phyloP scores from a whole-genome alignment of 768 basidiomycete species.

The Tricholoma sp. region DNA sequence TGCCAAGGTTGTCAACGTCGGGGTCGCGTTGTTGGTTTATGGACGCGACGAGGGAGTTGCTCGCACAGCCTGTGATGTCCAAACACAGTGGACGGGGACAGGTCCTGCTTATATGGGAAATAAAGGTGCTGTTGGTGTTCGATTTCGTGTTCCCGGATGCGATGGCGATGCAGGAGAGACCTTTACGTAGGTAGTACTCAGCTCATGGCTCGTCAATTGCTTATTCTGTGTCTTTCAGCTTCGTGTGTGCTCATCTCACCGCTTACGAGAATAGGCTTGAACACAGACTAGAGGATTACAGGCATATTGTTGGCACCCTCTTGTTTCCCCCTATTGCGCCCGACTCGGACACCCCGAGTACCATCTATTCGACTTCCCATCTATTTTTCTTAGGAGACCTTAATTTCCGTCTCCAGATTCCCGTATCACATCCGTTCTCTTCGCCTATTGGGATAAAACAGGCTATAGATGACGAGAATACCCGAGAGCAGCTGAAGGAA shows the following conservation, averaged over 20 bases:
- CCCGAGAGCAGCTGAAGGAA: constrained; percentile 58
- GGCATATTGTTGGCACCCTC: constrained; percentile 74
- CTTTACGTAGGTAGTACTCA: constrained; percentile 63
- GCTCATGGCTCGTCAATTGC: not conserved
- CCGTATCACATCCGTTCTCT: constrained; percentile 46
- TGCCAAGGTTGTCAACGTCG: constrained; percentile 77
- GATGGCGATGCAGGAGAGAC: constrained; percentile 63
- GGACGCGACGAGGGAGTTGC: constrained; percentile 67
- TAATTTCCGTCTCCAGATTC: constrained; percentile 80
- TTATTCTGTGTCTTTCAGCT: constrained; percentile 23
- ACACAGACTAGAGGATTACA: constrained; percentile 70
- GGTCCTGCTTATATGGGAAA: constrained; percentile 83
- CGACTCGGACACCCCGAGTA: constrained; percentile 37
- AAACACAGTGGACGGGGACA: constrained; percentile 72
- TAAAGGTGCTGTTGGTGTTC: constrained; percentile 89
- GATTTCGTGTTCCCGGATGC: constrained; percentile 64
- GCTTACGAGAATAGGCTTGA: constrained; percentile 67
- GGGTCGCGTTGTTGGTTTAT: constrained; percentile 85
- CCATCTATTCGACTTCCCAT: constrained; percentile 82
- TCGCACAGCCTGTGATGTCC: constrained; percentile 55
- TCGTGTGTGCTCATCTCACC: constrained; percentile 89
- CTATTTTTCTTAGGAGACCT: constrained; percentile 92
- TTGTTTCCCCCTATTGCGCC: constrained; percentile 60
- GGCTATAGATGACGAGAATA: constrained; percentile 42
- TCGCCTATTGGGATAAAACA: constrained; percentile 31